Percentiles rank a stretch among this genome's conserved stretches.
Evolutionary conservation across 2,329 filamentous ascomycete species (phyloP).

Genomic region (Sphaerulina musiva): DNA sequence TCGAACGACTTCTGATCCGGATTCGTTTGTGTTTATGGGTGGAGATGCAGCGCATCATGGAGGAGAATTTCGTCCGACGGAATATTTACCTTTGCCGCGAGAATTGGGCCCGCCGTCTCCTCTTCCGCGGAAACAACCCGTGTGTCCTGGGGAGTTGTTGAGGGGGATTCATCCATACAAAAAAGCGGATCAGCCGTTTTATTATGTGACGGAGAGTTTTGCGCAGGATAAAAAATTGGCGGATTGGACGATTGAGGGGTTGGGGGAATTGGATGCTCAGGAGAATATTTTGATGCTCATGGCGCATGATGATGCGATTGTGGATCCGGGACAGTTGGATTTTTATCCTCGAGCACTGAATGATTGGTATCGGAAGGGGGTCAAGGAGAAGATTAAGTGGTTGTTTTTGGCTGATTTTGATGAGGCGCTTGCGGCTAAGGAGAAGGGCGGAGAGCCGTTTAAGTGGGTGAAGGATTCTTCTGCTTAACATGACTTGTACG

Average conservation of each 20-base stretch:
- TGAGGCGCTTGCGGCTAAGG: slow-evolving; percentile 34
- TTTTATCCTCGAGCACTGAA: slow-evolving; percentile 39
- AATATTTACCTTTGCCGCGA: slow-evolving; percentile 37
- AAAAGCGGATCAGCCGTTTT: slow-evolving; percentile 33
- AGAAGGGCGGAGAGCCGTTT: slow-evolving; percentile 22
- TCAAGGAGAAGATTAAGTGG: slow-evolving; percentile 29
- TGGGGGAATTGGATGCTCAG: slow-evolving; percentile 32
- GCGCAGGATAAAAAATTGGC: slow-evolving; percentile 34
- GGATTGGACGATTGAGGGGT: slow-evolving; percentile 30
- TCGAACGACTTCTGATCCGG: slow-evolving; percentile 33
- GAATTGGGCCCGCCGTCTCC: slow-evolving; percentile 24
- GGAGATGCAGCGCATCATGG: slow-evolving; percentile 41
- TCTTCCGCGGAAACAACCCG: slow-evolving; percentile 16
- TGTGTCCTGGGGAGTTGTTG: slow-evolving; percentile 41
- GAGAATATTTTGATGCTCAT: slow-evolving; percentile 30
- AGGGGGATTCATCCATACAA: slow-evolving; percentile 36
- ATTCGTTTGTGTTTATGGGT: slow-evolving; percentile 47
- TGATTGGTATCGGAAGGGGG: slow-evolving; percentile 28
- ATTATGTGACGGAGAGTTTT: slow-evolving; percentile 31
- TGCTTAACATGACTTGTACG: too few relatives aligned
- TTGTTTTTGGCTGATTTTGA: slow-evolving; percentile 48
- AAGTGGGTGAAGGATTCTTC: slow-evolving; percentile 20
- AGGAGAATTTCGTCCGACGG: slow-evolving; percentile 38
- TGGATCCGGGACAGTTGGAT: slow-evolving; percentile 28
- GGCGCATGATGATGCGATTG: slow-evolving; percentile 30